These are phyloP conservation scores for Rhynchosporium graminicola DNA, from an alignment of 2,329 filamentous ascomycete species.

Conservation along the genomic window DNA sequence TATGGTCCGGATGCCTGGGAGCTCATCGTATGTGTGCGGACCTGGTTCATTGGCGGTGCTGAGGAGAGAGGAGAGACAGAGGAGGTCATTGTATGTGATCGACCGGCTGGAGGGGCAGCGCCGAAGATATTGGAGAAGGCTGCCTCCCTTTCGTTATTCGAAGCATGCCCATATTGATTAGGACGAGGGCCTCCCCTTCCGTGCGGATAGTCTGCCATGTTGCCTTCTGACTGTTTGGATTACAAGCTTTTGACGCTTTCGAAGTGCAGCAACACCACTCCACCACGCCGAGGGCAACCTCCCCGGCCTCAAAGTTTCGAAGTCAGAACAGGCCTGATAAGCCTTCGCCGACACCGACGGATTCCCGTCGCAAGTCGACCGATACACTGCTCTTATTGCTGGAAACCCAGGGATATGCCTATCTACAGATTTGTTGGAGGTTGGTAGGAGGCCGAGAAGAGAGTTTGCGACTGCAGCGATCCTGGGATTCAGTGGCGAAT, in stretches of 20 bases:
- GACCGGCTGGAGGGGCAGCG: slow-evolving; percentile 77
- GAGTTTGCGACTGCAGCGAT: slow-evolving; percentile 18
- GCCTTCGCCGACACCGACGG: slow-evolving; percentile 33
- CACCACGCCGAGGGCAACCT: slow-evolving; percentile 34
- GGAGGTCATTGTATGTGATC: slow-evolving; percentile 94
- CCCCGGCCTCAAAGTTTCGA: slow-evolving; percentile 30
- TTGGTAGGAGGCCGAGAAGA: slow-evolving; percentile 21
- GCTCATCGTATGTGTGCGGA: slow-evolving; percentile 78
- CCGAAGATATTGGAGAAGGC: slow-evolving; percentile 97
- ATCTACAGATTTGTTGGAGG: slow-evolving; percentile 11
- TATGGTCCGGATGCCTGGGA: slow-evolving; percentile 41
- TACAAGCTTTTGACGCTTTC: slow-evolving; percentile 14
- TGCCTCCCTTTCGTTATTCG: slow-evolving; percentile 78
- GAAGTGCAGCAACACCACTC: slow-evolving; percentile 23
- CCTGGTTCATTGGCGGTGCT: slow-evolving; percentile 53
- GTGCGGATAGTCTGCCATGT: slow-evolving; percentile 62
- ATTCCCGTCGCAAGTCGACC: slow-evolving; percentile 31
- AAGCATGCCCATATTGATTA: slow-evolving; percentile 46
- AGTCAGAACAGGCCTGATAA: slow-evolving; percentile 27
- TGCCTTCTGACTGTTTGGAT: slow-evolving; percentile 24
- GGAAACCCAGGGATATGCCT: neutral
- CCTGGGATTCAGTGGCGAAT: slow-evolving; percentile 28
- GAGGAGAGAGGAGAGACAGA: slow-evolving; percentile 59
- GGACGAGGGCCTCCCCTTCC: slow-evolving; percentile 55
- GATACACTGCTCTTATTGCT: slow-evolving; percentile 17